Conservation (phyloP, 768 basidiomycete genomes). For the Xanthoconium purpureum region DNA sequence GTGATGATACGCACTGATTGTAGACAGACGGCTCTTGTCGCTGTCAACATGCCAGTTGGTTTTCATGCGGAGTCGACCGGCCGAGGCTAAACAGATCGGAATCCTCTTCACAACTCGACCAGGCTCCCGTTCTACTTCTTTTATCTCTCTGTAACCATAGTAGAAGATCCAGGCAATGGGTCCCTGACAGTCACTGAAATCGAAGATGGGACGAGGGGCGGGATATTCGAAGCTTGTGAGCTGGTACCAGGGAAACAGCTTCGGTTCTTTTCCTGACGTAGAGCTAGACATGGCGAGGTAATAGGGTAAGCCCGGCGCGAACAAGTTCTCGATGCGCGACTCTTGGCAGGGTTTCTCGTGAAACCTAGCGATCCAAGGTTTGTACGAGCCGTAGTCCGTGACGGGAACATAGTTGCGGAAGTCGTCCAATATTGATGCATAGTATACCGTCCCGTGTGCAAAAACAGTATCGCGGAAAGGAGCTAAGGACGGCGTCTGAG, state of each 20-base stretch:
- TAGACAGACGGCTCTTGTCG: slow-evolving; percentile 10
- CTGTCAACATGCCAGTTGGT: slow-evolving; percentile 6
- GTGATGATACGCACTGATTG: background rate
- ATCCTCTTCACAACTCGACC: background rate
- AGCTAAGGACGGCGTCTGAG: background rate
- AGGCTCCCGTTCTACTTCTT: background rate
- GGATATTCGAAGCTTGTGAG: background rate
- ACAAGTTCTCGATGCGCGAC: slow-evolving; percentile 7
- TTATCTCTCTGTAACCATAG: slow-evolving; percentile 1
- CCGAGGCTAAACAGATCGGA: slow-evolving; percentile 1
- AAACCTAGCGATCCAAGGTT: slow-evolving; percentile 11
- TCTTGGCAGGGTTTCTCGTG: slow-evolving; percentile 7
- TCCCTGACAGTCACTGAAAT: background rate
- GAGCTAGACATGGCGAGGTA: slow-evolving; percentile 13
- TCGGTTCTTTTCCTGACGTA: slow-evolving; percentile 12
- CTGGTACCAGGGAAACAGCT: slow-evolving; percentile 7
- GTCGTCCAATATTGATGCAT: background rate
- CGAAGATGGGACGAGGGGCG: background rate
- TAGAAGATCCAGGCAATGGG: background rate
- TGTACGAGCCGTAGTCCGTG: slow-evolving; percentile 9
- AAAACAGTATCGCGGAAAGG: slow-evolving; percentile 3
- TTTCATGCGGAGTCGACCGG: slow-evolving; percentile 1
- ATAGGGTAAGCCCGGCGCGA: slow-evolving; percentile 15
- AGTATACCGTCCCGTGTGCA: background rate
- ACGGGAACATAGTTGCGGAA: slow-evolving; percentile 13